Percentiles rank a stretch among this genome's conserved stretches.
These are phyloP conservation scores for Chaetomiaceae sp. DNA, from an alignment of 2,329 filamentous ascomycete species.

Conservation along the genomic window DNA sequence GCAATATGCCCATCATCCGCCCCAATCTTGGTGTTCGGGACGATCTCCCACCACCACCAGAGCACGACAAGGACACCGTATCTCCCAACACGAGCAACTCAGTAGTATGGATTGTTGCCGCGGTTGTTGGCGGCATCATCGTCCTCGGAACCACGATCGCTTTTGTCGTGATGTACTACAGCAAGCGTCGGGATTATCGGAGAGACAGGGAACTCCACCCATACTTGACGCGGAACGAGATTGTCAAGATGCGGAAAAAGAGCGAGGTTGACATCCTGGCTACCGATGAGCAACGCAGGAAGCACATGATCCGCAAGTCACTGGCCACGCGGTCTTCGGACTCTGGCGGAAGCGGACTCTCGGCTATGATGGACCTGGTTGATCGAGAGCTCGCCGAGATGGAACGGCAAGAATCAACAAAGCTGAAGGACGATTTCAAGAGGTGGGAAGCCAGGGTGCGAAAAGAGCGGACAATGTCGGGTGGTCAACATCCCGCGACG, in stretches of 20 bases:
- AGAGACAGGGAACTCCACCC: slow-evolving; percentile 27
- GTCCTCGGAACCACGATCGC: slow-evolving; percentile 25
- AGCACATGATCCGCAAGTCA: slow-evolving; percentile 43
- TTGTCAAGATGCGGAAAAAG: slow-evolving; percentile 27
- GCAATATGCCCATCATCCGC: slow-evolving; percentile 6
- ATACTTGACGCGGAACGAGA: slow-evolving; percentile 23
- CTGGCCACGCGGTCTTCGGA: slow-evolving; percentile 31
- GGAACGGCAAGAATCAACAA: slow-evolving; percentile 24
- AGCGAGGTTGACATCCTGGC: slow-evolving; percentile 26
- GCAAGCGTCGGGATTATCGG: slow-evolving; percentile 26
- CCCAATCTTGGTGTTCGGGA: not conserved
- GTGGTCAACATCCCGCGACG: slow-evolving; percentile 25
- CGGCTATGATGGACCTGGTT: slow-evolving; percentile 4
- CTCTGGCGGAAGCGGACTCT: slow-evolving; percentile 8
- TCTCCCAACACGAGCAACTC: slow-evolving; percentile 1
- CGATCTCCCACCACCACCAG: not conserved
- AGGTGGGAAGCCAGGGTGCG: slow-evolving; percentile 35
- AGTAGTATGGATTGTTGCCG: slow-evolving; percentile 27
- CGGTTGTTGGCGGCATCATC: slow-evolving; percentile 28
- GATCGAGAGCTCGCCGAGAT: slow-evolving; percentile 16
- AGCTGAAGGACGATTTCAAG: slow-evolving; percentile 36
- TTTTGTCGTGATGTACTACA: slow-evolving; percentile 21
- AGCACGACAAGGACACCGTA: not conserved
- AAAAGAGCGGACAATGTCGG: slow-evolving; percentile 22
- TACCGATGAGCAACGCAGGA: slow-evolving; percentile 38